Evolutionary conservation across 1,139 yeast genomes (phyloP).

Genomic region (Geotrichum histeridarum): DNA sequence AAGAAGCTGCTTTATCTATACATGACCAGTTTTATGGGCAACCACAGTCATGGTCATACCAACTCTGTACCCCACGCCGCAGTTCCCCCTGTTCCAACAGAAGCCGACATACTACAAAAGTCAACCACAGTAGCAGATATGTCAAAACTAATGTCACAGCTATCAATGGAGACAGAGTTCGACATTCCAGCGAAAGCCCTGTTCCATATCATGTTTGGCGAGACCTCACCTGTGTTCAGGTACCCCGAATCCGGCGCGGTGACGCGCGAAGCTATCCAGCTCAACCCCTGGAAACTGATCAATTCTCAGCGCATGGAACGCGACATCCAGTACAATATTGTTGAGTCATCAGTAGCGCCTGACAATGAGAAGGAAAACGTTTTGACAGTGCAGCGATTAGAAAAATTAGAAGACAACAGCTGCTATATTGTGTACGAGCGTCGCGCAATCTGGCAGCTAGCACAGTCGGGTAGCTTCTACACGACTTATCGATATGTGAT

Average conservation of each 20-base stretch:
- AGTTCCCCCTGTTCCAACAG: no score
- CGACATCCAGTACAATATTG: slow-evolving; percentile 33
- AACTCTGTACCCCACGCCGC: not conserved
- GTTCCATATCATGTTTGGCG: slow-evolving; percentile 79
- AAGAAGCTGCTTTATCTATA: slow-evolving; percentile 8
- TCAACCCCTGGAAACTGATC: slow-evolving; percentile 29
- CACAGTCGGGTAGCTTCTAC: slow-evolving; percentile 51
- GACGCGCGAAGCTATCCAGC: slow-evolving; percentile 23
- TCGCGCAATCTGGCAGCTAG: slow-evolving; percentile 44
- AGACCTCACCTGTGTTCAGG: slow-evolving; percentile 50
- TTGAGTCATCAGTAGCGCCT: slow-evolving; percentile 27
- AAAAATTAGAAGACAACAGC: slow-evolving; percentile 49
- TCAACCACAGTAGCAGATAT: slow-evolving; percentile 4
- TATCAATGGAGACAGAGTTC: slow-evolving; percentile 40
- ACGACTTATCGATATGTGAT: slow-evolving; percentile 52
- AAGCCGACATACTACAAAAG: not conserved
- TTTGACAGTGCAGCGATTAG: slow-evolving; percentile 44
- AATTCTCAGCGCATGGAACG: slow-evolving; percentile 29
- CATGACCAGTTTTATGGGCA: slow-evolving; percentile 9
- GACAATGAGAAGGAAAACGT: slow-evolving; percentile 28
- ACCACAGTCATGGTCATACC: not conserved
- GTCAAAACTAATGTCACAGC: slow-evolving; percentile 32
- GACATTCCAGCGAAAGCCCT: slow-evolving; percentile 74
- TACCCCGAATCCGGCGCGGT: slow-evolving; percentile 26
- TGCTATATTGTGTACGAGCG: slow-evolving; percentile 56